Conservation (phyloP, 495 filamentous ascomycete genomes). For the Massariosphaeria phaeospora region DNA sequence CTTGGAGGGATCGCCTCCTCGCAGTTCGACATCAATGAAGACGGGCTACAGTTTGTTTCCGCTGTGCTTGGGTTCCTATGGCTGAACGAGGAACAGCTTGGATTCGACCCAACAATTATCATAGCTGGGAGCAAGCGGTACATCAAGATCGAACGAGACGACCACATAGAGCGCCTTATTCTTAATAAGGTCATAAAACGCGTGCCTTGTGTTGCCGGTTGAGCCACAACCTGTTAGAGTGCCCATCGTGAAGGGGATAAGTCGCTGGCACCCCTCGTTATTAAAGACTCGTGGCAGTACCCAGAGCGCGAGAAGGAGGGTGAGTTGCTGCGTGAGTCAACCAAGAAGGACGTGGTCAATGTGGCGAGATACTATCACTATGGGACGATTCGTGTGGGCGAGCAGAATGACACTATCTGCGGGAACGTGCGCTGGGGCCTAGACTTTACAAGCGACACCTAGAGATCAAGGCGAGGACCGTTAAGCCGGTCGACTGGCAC, state of each 20-base stretch:
- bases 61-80: conserved; percentile 46
- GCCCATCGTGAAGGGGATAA: conserved; percentile 41
- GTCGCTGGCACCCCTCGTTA: conserved; percentile 26
- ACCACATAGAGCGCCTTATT: conserved; percentile 11
- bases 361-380: conserved; percentile 46
- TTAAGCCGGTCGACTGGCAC: background rate
- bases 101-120: conserved; percentile 44
- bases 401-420: conserved; percentile 38
- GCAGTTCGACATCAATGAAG: conserved; percentile 46
- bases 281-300: conserved; percentile 43
- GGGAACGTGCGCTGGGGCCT: conserved; percentile 38
- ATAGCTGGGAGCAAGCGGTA: background rate
- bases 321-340: conserved; percentile 41
- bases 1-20: conserved; percentile 45
- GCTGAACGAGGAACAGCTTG: conserved; percentile 46
- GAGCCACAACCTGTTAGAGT: conserved; percentile 47
- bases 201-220: conserved; percentile 40
- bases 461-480: background rate
- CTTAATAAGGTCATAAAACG: conserved; percentile 39
- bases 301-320: conserved; percentile 46
- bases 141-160: background rate
- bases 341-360: conserved; percentile 39
- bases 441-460: conserved; percentile 36
- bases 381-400: conserved; percentile 43
- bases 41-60: conserved; percentile 45